phyloP scores from a whole-genome alignment of 2,329 filamentous ascomycete species.

The Colletotrichum echinochloae region DNA sequence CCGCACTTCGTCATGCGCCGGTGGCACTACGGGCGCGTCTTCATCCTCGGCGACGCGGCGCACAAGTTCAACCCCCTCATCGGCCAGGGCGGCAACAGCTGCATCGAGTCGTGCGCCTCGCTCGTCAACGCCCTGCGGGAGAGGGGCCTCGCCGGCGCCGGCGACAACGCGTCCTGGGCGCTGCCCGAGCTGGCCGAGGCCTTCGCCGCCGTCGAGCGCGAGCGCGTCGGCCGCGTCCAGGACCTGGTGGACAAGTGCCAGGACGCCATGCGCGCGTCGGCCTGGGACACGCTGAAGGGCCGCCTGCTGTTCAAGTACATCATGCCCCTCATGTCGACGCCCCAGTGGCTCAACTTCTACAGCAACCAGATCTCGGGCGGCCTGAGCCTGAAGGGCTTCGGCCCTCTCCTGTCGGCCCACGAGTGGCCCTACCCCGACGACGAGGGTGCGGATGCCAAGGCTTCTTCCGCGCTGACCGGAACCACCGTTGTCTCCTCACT shows the following conservation, averaged over 20 bases:
- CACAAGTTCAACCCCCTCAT: constrained; percentile 51
- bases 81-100: constrained; percentile 47
- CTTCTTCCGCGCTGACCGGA: neutral
- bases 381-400: constrained; percentile 6
- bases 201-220: constrained; percentile 17
- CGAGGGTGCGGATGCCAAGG: constrained; percentile 13
- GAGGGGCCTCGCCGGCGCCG: neutral
- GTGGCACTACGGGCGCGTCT: constrained; percentile 49
- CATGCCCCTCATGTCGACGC: constrained; percentile 11
- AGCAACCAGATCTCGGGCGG: constrained; percentile 22
- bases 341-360: constrained; percentile 28
- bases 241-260: constrained; percentile 32
- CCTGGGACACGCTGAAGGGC: constrained; percentile 22
- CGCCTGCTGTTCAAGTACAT: constrained; percentile 27
- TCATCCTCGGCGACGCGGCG: constrained; percentile 50
- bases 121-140: constrained; percentile 44
- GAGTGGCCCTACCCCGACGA: constrained; percentile 33
- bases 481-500: neutral
- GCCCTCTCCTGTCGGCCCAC: constrained; percentile 6
- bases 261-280: constrained; percentile 31
- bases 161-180: neutral
- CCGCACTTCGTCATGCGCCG: constrained; percentile 36
- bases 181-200: neutral
- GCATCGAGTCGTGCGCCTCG: constrained; percentile 45
- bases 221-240: constrained; percentile 18